These are phyloP conservation scores for Starmerella stigmatis DNA, from an alignment of 805 yeast species.

Conservation along the genomic window DNA sequence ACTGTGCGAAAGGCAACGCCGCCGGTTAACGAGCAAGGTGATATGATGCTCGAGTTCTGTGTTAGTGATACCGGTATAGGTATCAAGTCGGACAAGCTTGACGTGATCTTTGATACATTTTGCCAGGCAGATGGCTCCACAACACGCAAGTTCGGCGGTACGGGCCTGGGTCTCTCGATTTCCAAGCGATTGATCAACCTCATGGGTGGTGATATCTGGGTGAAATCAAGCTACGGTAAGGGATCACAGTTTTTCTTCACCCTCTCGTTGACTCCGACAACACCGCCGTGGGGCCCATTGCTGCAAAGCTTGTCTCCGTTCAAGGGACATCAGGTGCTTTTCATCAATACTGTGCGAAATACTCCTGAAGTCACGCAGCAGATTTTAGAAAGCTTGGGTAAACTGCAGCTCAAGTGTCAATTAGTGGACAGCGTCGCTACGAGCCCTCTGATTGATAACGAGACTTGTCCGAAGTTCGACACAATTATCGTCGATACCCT, in stretches of 20 bases:
- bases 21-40: constrained; percentile 33
- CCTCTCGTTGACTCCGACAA: constrained; percentile 64
- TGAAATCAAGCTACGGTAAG: constrained; percentile 62
- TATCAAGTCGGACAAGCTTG: constrained; percentile 72
- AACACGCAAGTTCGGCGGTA: constrained; percentile 86
- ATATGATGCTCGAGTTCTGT: constrained; percentile 62
- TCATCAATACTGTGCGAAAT: constrained; percentile 55
- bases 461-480: constrained; percentile 45
- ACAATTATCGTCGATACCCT: constrained; percentile 74
- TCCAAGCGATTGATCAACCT: constrained; percentile 77
- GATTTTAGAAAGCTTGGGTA: constrained; percentile 42
- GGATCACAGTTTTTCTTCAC: constrained; percentile 82
- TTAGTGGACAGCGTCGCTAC: constrained; percentile 46
- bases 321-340: constrained; percentile 55
- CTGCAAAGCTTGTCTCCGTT: constrained; percentile 64
- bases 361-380: constrained; percentile 40
- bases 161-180: constrained; percentile 80
- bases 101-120: constrained; percentile 77
- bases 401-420: constrained; percentile 52
- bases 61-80: constrained; percentile 89
- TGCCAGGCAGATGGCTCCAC: constrained; percentile 93
- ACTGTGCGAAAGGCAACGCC: constrained; percentile 52
- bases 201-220: constrained; percentile 95
- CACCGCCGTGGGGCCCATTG: constrained; percentile 48
- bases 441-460: constrained; percentile 38